Base-by-base conservation (phyloP, 805 yeast species). In the Scheffersomyces spartinae region DNA sequence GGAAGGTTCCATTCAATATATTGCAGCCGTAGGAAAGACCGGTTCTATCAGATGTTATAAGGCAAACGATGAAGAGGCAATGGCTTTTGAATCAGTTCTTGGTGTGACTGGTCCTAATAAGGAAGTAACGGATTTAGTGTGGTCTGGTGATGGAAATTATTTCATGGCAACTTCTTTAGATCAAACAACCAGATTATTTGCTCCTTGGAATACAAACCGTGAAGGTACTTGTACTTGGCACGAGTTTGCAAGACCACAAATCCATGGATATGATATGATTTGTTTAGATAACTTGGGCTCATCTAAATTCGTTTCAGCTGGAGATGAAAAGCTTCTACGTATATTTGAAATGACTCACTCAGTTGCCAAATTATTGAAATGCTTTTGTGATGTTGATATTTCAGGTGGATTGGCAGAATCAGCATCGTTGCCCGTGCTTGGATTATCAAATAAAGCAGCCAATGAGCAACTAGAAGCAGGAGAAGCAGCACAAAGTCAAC, bases 201-300 rank as follows among this genome's bases (percentile, higher is more conserved):
- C 94, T 0, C 70, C 67, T 15, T 79, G 84, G 82, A 33, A 31
- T 2, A 29, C 39, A 8, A 32, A 37, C 5, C 31, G 33, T 8
- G 52, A 49, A 32, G 60, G 54, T 2, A 30, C 43, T 12, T 31
- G 36, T 6, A 60, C 75, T 1, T 85, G 95, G 94, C 78, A 77
- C 45, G 99, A 91, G 49, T 77, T 91, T 49, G 83, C 95, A 2
- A 69, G 99, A 39, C 97, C 98, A 0, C 99, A 91, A 50, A 91
- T 91, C 35, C 99, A 91, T 49, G 99, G 99, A 6, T 91, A 84
- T 46, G 97, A 91, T 45, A 85, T 91, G 96, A 65, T 82, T 19
- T 74, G 94, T 37, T 60, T 81, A 6, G 71, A 74, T 19, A 62
- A 78, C 8, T 49, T 91, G 9, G 52, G 68, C 10, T 52, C 61